These are phyloP conservation scores for Rhizopogon vinicolor DNA, from an alignment of 768 basidiomycete genomes.

Conservation along the genomic window DNA sequence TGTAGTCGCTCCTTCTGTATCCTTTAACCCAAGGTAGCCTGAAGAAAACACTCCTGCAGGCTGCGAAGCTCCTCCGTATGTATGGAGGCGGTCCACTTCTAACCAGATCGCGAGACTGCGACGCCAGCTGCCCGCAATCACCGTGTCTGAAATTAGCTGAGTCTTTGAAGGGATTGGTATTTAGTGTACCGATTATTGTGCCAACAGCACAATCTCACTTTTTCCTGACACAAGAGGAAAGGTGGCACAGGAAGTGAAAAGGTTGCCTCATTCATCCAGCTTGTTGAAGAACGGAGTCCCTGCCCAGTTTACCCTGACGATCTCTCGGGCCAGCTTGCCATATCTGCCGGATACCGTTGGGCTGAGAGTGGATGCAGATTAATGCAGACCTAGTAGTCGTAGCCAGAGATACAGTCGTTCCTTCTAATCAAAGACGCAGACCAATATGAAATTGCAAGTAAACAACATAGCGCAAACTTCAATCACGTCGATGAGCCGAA, in stretches of 20 bases:
- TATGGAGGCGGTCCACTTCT: conserved; percentile 78
- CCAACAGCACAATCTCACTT: conserved; percentile 69
- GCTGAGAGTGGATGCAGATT: too few relatives aligned
- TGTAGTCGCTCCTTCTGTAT: too few relatives aligned
- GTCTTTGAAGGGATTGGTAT: conserved; percentile 77
- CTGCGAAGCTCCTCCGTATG: conserved; percentile 85
- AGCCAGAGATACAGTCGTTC: too few relatives aligned
- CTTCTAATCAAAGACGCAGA: too few relatives aligned
- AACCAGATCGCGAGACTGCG: conserved; percentile 91
- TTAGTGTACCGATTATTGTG: conserved; percentile 88
- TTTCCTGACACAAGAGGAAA: conserved; percentile 13
- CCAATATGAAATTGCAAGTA: too few relatives aligned
- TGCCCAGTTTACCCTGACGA: too few relatives aligned
- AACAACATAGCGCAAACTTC: too few relatives aligned
- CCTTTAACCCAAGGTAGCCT: conserved; percentile 85
- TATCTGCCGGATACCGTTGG: too few relatives aligned
- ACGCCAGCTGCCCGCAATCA: conserved; percentile 43
- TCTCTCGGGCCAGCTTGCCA: too few relatives aligned
- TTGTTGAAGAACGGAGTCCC: conserved; percentile 35
- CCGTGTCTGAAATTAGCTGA: conserved; percentile 82
- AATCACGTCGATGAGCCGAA: too few relatives aligned
- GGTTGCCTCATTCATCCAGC: conserved; percentile 83
- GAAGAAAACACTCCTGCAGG: conserved; percentile 72
- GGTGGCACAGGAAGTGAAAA: background rate
- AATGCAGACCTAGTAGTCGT: too few relatives aligned